Conservation (phyloP, 768 basidiomycete genomes). For the Suillus luteus region DNA sequence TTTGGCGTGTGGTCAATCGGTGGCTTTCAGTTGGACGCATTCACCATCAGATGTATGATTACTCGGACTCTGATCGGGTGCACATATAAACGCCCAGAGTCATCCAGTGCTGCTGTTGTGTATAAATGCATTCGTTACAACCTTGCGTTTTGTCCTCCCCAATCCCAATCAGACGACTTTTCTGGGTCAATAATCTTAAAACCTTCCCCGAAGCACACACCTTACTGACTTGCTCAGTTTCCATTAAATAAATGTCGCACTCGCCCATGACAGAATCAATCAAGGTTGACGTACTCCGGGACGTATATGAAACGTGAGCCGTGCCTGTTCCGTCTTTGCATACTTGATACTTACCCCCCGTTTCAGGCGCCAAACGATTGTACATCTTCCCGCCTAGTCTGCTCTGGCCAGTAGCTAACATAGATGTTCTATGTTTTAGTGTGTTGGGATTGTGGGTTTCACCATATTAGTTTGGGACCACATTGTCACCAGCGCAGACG, state of each 20-base stretch:
- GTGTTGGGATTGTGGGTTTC: slow-evolving; percentile 51
- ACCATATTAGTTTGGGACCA: slow-evolving; percentile 49
- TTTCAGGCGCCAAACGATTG: slow-evolving; percentile 2
- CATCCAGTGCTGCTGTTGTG: background rate
- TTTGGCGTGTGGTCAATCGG: too few relatives aligned
- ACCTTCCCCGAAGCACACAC: background rate
- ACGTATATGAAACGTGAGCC: background rate
- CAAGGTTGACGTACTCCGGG: background rate
- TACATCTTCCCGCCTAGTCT: background rate
- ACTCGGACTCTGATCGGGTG: background rate
- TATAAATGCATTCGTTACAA: slow-evolving; percentile 3
- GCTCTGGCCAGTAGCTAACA: background rate
- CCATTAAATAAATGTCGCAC: background rate
- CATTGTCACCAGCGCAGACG: slow-evolving; percentile 33
- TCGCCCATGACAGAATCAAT: background rate
- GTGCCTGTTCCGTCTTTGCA: background rate
- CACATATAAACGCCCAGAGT: background rate
- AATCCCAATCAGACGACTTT: background rate
- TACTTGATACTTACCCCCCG: too few relatives aligned
- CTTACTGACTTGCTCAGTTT: background rate
- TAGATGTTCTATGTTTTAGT: slow-evolving; percentile 31
- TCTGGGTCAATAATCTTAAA: background rate
- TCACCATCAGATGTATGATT: background rate
- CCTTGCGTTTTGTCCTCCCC: background rate
- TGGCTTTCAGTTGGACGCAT: background rate